Base-by-base conservation (phyloP, 805 yeast species). In the Metschnikowia orientalis region DNA sequence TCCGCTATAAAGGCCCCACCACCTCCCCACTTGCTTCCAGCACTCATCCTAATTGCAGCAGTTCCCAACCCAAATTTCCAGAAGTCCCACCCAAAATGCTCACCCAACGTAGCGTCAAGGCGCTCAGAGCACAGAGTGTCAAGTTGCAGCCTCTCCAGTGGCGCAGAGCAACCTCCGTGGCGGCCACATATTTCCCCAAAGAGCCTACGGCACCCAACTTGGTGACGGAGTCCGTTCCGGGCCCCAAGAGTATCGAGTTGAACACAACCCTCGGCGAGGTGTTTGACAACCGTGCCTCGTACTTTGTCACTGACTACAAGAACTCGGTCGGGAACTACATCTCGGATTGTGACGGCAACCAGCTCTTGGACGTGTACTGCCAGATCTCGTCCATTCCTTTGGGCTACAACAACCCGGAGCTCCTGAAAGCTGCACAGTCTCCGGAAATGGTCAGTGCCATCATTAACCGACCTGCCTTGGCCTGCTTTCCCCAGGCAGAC, bases 401-500 rank as follows among this genome's bases (percentile, higher is more conserved):
- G 23, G 71, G 71, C 5, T 66, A 66, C 53, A 64, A 64, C 44
- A 66, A 65, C 47, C 71, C 71, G 1, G 62, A 45, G 13, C 54
- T 66, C 36, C 45, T 50, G 30, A 50, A 58, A 39, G 54, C 62
- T 10, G 70, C 71, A 2, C 53, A 50, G 35, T 58, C 66, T 1
- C 63, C 56, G 21, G 67, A 58, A 39, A 66, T 66, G 71, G 54
- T 59, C 32, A 56, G 53, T 33, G 67, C 71, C 5, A 48, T 66
- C 35, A 51, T 63, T 23, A 63, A 66, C 47, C 52, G 71, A 35
- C 71, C 71, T 1, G 70, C 71, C 1, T 60, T 63, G 53, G 71
- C 69, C 7, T 63, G 69, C 34, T 83, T 82, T 62, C 88, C 94
- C 8, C 68, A 75, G 11, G 61, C 64, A n/a, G 77, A 77, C 46